Evolutionary conservation across 352 stramenopile genomes (phyloP), one percentile per base, ranked within the genome.

Genomic region (Phytophthora constricta): DNA sequence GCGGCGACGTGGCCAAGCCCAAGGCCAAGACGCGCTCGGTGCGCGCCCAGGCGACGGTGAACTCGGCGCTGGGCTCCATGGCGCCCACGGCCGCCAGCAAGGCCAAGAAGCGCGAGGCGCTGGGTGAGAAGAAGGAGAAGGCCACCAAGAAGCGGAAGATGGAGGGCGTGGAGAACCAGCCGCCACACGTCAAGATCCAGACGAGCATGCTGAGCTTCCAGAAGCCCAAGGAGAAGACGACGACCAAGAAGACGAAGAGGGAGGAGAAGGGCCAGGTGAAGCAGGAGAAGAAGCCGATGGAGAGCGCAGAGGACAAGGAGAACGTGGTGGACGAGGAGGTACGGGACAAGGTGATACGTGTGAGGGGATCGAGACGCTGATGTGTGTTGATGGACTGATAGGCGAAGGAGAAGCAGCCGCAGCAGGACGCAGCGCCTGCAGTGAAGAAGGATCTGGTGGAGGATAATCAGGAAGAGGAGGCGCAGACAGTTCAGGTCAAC

Each of bases 121-220:
- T 58, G 25, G 37, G 42, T 25, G 80, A 81, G 51, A 79, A 79
- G 37, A 60, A 56, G 22, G 73, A 82, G n/a, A 58, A 43, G 28
- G 60, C 68, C 42, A 42, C 59, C 20, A 87, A 87, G 62, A 80
- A 79, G 27, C 73, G 79, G 34, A 83, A 80, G 48, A 63, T 79
- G 26, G 77, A 87, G 14, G 77, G 62, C 13, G 58, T 47, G 7
- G 76, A 88, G 64, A 76, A 70, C 31, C 53, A 71, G 54, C 62
- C 57, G 31, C 52, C 56, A n/a, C 70, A 76, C 26, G 62, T 77
- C 46, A 90, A 91, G 54, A 67, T 86, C n/a, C 84, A 92, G 57
- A 90, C 79, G 14, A 90, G 81, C 59, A 73, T 93, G 65, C 60
- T 93, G 48, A 86, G 76, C 48, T 93, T 91, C 60, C 80, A 91